Evolutionary conservation across 768 basidiomycete genomes (phyloP).

Genomic region (Suillus decipiens): DNA sequence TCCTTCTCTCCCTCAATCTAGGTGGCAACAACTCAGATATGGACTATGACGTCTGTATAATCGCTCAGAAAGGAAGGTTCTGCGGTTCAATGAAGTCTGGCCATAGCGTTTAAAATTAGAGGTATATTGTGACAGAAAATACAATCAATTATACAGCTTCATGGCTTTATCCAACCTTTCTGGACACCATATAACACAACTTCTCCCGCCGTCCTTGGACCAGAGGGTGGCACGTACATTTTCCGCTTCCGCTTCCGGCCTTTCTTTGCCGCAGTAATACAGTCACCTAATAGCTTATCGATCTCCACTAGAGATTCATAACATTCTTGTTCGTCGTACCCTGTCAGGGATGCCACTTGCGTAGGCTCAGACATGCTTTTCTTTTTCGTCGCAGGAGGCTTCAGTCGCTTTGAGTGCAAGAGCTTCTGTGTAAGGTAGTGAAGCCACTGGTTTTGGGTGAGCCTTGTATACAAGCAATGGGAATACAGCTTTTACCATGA

Average conservation of each 20-base stretch:
- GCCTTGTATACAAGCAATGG: slow-evolving; percentile 15
- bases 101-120: not conserved
- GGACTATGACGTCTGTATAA: slow-evolving; percentile 7
- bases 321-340: slow-evolving; percentile 67
- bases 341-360: slow-evolving; percentile 25
- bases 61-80: slow-evolving; percentile 20
- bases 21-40: slow-evolving; percentile 9
- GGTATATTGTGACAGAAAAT: slow-evolving; percentile 1
- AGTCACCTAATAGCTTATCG: slow-evolving; percentile 55
- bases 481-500: slow-evolving; percentile 63
- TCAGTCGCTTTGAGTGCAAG: slow-evolving; percentile 67
- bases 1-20: slow-evolving; percentile 11
- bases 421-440: slow-evolving; percentile 82
- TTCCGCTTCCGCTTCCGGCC: slow-evolving; percentile 37
- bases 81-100: not conserved
- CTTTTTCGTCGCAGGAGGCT: slow-evolving; percentile 49
- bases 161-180: slow-evolving; percentile 59
- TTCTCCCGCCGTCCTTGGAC: slow-evolving; percentile 51
- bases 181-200: slow-evolving; percentile 61
- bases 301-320: slow-evolving; percentile 69
- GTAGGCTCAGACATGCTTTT: slow-evolving; percentile 23
- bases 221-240: slow-evolving; percentile 24
- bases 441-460: slow-evolving; percentile 66
- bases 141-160: not conserved
- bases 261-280: slow-evolving; percentile 42